Evolutionary conservation across 495 filamentous ascomycete species (phyloP).

Genomic region (Glonium stellatum): DNA sequence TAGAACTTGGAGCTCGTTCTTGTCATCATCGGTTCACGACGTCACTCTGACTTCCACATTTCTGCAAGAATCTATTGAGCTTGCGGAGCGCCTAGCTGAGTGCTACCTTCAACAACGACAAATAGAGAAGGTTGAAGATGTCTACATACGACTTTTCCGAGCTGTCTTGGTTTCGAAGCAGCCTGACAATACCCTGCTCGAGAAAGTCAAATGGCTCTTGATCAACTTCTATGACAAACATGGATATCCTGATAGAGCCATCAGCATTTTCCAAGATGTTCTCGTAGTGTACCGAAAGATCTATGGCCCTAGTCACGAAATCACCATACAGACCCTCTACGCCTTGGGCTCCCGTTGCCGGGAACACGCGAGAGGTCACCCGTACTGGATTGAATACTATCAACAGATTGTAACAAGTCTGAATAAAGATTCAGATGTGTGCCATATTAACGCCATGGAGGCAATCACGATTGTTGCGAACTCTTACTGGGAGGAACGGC

Average conservation of each 20-base stretch:
- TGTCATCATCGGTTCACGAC: constrained; percentile 11
- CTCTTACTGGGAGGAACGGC: constrained; percentile 18
- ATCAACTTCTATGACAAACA: constrained; percentile 21
- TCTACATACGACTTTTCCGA: constrained; percentile 19
- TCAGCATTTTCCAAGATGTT: constrained; percentile 19
- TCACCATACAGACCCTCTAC: constrained; percentile 14
- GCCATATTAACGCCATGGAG: constrained; percentile 19
- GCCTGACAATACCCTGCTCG: constrained; percentile 13
- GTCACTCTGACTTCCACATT: constrained; percentile 17
- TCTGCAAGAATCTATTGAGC: constrained; percentile 20
- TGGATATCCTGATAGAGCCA: constrained; percentile 18
- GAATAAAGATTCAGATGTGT: constrained; percentile 18
- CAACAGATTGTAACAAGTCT: constrained; percentile 13
- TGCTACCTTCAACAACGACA: constrained; percentile 8
- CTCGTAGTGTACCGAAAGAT: constrained; percentile 11
- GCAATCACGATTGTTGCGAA: constrained; percentile 16
- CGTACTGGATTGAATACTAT: constrained; percentile 24
- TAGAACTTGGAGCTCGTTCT: constrained; percentile 18
- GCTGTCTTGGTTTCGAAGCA: constrained; percentile 12
- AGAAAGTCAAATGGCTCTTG: constrained; percentile 10
- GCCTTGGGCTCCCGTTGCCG: constrained; percentile 12
- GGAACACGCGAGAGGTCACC: constrained; percentile 11
- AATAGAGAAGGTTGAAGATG: constrained; percentile 19
- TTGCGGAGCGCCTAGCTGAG: constrained; percentile 15
- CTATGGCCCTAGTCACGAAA: constrained; percentile 8